Evolutionary conservation across 2,329 filamentous ascomycete species (phyloP).

Genomic region (Neonectria magnoliae): DNA sequence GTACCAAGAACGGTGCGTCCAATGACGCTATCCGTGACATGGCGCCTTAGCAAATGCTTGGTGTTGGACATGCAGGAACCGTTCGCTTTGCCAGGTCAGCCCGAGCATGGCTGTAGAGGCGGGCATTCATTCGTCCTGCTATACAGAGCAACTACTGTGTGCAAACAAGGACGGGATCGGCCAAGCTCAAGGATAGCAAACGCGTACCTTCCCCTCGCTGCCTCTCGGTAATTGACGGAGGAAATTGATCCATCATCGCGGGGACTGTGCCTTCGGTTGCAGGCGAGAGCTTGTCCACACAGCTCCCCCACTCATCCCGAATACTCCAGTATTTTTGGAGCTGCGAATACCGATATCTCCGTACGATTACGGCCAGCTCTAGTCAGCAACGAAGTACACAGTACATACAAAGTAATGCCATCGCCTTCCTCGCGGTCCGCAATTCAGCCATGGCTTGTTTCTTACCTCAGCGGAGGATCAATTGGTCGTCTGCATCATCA

Average conservation of each 20-base stretch:
- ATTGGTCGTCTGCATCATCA: neutral
- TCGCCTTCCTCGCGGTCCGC: neutral
- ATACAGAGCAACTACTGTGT: neutral
- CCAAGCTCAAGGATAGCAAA: neutral
- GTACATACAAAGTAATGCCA: neutral
- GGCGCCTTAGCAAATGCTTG: neutral
- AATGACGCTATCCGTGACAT: neutral
- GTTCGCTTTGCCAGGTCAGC: neutral
- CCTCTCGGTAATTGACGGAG: neutral
- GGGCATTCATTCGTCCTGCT: neutral
- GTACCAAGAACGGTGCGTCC: neutral
- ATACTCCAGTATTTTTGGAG: neutral
- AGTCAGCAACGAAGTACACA: neutral
- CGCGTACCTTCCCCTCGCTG: neutral
- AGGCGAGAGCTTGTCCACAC: neutral
- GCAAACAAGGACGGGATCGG: neutral
- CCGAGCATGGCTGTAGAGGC: constrained; percentile 4
- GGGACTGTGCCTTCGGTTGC: neutral
- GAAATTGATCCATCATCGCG: constrained; percentile 4
- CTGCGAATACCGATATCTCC: neutral
- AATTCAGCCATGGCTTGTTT: neutral
- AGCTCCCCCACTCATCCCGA: neutral
- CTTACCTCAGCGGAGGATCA: neutral
- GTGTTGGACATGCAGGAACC: constrained; percentile 14
- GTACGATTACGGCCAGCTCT: neutral